A percentile compares a stretch with the other conserved stretches of the same genome.
Evolutionary conservation across 176 grass and related monocot genomes (phyloP).

Genomic region (Stipa capillata): DNA sequence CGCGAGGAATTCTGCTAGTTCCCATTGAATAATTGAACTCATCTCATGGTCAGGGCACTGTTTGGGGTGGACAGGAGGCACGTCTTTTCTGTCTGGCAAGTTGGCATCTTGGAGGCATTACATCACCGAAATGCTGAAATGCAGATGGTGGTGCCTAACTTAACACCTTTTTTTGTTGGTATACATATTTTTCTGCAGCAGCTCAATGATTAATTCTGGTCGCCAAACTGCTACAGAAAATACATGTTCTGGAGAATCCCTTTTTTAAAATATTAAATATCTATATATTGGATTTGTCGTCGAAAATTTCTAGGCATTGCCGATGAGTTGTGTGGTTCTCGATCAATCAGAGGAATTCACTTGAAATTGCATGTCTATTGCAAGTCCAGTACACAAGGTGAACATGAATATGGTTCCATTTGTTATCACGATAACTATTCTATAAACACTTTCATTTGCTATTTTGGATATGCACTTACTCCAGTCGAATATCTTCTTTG

Average conservation of each 20-base stretch:
- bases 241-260: neutral
- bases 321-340: neutral
- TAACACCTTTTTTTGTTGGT: neutral
- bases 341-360: neutral
- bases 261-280: no score
- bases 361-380: neutral
- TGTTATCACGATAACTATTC: neutral
- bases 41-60: no score
- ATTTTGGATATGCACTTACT: neutral
- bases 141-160: neutral
- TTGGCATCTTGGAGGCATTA: slow-evolving; percentile 8
- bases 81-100: neutral
- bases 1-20: neutral
- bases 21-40: slow-evolving; percentile 13
- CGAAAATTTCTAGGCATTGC: neutral
- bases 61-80: neutral
- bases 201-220: slow-evolving; percentile 6
- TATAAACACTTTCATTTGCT: neutral
- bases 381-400: neutral
- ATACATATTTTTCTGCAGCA: neutral
- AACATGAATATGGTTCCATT: neutral
- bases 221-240: neutral
- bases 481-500: no score
- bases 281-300: no score
- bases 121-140: slow-evolving; percentile 13